Evolutionary conservation across 345 rosid genomes (phyloP).

Genomic region (Salix caprea): DNA sequence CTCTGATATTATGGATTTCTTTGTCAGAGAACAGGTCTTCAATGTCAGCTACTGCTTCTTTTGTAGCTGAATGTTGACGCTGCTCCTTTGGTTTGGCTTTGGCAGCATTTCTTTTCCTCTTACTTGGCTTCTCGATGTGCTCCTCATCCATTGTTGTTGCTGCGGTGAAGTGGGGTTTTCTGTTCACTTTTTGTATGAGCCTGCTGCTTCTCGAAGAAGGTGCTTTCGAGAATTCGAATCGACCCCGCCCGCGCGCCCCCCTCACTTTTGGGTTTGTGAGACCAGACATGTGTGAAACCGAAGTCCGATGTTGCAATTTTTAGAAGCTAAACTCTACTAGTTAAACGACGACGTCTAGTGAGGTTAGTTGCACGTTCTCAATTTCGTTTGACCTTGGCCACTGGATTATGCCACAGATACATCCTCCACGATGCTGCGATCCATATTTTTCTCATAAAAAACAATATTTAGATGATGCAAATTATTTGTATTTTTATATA

Average conservation of each 20-base stretch:
- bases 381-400: no score
- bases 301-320: no score
- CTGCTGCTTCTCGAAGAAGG: neutral
- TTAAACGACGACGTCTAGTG: no score
- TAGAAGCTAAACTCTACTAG: no score
- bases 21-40: conserved; percentile 64
- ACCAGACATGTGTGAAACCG: neutral
- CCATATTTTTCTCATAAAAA: no score
- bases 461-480: no score
- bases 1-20: conserved; percentile 50
- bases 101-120: conserved; percentile 6
- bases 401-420: no score
- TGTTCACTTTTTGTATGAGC: neutral
- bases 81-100: neutral
- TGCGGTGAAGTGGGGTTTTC: neutral
- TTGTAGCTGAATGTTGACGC: neutral
- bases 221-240: neutral
- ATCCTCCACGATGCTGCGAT: no score
- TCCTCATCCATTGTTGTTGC: neutral
- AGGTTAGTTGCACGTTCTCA: no score
- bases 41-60: conserved; percentile 36
- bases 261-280: neutral
- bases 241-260: neutral
- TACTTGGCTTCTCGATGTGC: neutral
- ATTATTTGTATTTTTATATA: no score